Base-by-base conservation (phyloP, 108 stramenopile genomes). In the Nitzschia palea region DNA sequence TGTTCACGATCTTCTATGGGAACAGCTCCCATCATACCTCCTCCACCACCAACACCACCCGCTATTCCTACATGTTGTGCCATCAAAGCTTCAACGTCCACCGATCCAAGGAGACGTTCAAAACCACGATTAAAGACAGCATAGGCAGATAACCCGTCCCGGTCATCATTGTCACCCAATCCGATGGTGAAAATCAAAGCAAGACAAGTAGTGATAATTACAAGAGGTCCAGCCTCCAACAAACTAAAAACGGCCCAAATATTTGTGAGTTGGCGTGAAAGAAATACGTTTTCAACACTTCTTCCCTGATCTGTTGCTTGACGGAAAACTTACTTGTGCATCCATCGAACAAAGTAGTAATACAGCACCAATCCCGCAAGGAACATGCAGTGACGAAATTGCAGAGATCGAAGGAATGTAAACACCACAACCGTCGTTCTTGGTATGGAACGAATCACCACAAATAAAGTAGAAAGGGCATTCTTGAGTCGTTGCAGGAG, bases 51-150 rank as follows among this genome's bases (percentile, higher is more conserved):
- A 26, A 22, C 58, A 25, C 29, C 73, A 25, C 56, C 18, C 25
- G 77, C 85, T 23, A 80, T 81, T 1, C 87, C 90, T 10, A 86
- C 86, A 74, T 87, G 89, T 61, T 94, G 89, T 2, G 81, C 61
- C 36, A 90, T 62, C 42, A 94, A 61, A 2, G 76, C 78, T 47
- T 94, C 87, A 22, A 68, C 89, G 79, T 94, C 89, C 6, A 90
- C 78, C 17, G 75, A 68, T 45, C 92, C 92, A 58, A 94, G 34
- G 10, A 94, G 51, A 47, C 86, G 75, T 59, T 77, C 74, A 70
- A 88, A 80, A 3, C 92, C 89, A 10, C 86, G 74, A 82, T 94
- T 94, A 59, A 94, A 94, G 1, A 90, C 92, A 30, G 79, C 65
- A 47, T 94, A 94, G 2, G 92, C 92, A 17, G 80, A 84, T 10